These are phyloP conservation scores for Umbilicaria muhlenbergii DNA, from an alignment of 495 filamentous ascomycete genomes.

Conservation along the genomic window DNA sequence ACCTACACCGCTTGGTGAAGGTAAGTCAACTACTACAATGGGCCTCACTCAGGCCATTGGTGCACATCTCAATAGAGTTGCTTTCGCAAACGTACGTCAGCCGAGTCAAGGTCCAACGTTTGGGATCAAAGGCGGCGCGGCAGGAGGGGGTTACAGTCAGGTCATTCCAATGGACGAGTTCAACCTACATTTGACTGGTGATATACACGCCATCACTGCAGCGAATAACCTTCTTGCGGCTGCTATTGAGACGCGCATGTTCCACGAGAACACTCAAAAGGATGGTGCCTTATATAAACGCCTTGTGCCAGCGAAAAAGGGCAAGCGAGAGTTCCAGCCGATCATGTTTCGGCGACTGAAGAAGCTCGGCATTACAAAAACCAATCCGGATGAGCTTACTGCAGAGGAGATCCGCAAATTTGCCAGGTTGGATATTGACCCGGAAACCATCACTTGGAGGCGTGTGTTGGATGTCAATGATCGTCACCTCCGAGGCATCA, in stretches of 20 bases:
- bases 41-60: constrained; percentile 89
- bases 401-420: constrained; percentile 78
- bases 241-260: constrained; percentile 95
- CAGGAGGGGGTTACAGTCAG: constrained; percentile 93
- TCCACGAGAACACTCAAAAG: constrained; percentile 90
- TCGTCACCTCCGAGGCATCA: constrained; percentile 76
- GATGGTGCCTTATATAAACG: constrained; percentile 79
- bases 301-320: constrained; percentile 78
- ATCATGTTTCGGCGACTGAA: constrained; percentile 84
- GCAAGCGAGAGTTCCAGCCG: constrained; percentile 70
- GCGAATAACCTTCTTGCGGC: constrained; percentile 98
- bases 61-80: constrained; percentile 70
- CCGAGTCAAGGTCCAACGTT: constrained; percentile 96
- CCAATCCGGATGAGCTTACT: constrained; percentile 75
- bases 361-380: constrained; percentile 93
- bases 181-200: constrained; percentile 92
- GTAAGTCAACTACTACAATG: constrained; percentile 97
- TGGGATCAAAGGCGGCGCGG: constrained; percentile 95
- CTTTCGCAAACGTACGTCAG: constrained; percentile 93
- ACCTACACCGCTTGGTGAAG: constrained; percentile 92
- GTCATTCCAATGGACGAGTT: constrained; percentile 99
- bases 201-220: constrained; percentile 94
- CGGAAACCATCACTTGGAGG: constrained; percentile 91
- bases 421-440: constrained; percentile 88
- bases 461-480: constrained; percentile 96